Conservation (phyloP, 2,329 filamentous ascomycete species). For the Arthrobotrys conoides region DNA sequence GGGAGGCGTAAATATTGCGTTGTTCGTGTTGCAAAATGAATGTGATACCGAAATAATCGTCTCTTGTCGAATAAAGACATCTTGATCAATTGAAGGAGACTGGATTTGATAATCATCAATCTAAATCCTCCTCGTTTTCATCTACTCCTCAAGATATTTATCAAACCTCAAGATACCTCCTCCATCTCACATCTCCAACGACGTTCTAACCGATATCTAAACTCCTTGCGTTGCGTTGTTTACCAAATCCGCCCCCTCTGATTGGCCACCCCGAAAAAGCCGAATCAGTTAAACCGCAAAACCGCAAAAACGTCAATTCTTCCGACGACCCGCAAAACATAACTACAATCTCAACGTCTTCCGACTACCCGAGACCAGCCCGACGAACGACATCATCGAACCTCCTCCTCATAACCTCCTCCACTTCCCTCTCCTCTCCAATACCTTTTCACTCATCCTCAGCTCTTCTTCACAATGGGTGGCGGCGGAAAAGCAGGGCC, state of each 20-base stretch:
- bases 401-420: background rate
- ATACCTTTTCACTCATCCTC: background rate
- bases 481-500: slow-evolving; percentile 57
- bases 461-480: slow-evolving; percentile 53
- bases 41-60: too few relatives aligned
- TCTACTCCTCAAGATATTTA: too few relatives aligned
- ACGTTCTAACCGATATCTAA: too few relatives aligned
- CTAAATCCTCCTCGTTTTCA: too few relatives aligned
- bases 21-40: slow-evolving; percentile 3
- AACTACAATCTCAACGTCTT: background rate
- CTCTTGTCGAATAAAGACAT: too few relatives aligned
- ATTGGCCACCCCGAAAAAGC: slow-evolving; percentile 32
- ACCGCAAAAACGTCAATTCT: slow-evolving; percentile 51
- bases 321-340: slow-evolving; percentile 27
- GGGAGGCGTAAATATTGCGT: too few relatives aligned
- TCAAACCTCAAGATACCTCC: too few relatives aligned
- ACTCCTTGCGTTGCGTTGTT: background rate
- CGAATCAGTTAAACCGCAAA: background rate
- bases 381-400: background rate
- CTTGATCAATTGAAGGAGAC: too few relatives aligned
- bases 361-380: slow-evolving; percentile 31
- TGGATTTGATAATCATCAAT: too few relatives aligned
- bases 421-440: background rate
- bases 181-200: too few relatives aligned
- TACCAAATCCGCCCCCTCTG: slow-evolving; percentile 26